A percentile compares a stretch with the other conserved stretches of the same genome.
Evolutionary conservation across 768 basidiomycete genomes (phyloP).

Genomic region (Aureoboletus auriporus): DNA sequence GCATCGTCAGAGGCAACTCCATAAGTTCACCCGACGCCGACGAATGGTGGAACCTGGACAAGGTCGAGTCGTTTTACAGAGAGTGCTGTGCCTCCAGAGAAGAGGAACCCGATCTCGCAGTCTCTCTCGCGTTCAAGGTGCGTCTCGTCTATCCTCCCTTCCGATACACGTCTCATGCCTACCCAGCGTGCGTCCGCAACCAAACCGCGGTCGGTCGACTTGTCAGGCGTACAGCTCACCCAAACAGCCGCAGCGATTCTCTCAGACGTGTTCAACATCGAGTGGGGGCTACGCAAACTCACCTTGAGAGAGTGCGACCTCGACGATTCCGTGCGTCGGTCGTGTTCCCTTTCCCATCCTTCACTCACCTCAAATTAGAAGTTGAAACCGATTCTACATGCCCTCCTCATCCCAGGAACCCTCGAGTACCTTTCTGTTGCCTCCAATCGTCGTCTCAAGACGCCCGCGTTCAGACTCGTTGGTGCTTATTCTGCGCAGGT

Average conservation of each 20-base stretch:
- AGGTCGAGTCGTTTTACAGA: slow-evolving; percentile 82
- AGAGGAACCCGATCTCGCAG: slow-evolving; percentile 59
- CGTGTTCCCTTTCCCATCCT: background rate
- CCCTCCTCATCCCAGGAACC: slow-evolving; percentile 77
- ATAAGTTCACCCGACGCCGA: slow-evolving; percentile 34
- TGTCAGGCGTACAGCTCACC: slow-evolving; percentile 77
- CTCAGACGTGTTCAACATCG: slow-evolving; percentile 86
- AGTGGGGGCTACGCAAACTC: slow-evolving; percentile 88
- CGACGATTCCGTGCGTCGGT: slow-evolving; percentile 62
- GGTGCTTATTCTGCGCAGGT: slow-evolving; percentile 80
- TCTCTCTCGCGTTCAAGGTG: slow-evolving; percentile 72
- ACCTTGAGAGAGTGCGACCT: slow-evolving; percentile 85
- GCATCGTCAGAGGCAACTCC: slow-evolving; percentile 59
- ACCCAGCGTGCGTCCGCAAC: slow-evolving; percentile 47
- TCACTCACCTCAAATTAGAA: slow-evolving; percentile 39
- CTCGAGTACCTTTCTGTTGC: slow-evolving; percentile 83
- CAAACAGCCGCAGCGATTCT: slow-evolving; percentile 69
- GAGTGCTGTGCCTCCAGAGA: slow-evolving; percentile 81
- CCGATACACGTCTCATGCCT: background rate
- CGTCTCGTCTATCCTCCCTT: slow-evolving; percentile 15
- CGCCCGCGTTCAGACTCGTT: slow-evolving; percentile 70
- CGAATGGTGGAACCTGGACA: slow-evolving; percentile 83
- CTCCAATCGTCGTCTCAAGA: slow-evolving; percentile 79
- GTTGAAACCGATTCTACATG: slow-evolving; percentile 86
- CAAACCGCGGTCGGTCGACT: slow-evolving; percentile 68